A percentile compares a stretch with the other conserved stretches of the same genome.
Conservation (phyloP, 2,329 filamentous ascomycete species). For the Scopulariopsis brevicaulis region DNA sequence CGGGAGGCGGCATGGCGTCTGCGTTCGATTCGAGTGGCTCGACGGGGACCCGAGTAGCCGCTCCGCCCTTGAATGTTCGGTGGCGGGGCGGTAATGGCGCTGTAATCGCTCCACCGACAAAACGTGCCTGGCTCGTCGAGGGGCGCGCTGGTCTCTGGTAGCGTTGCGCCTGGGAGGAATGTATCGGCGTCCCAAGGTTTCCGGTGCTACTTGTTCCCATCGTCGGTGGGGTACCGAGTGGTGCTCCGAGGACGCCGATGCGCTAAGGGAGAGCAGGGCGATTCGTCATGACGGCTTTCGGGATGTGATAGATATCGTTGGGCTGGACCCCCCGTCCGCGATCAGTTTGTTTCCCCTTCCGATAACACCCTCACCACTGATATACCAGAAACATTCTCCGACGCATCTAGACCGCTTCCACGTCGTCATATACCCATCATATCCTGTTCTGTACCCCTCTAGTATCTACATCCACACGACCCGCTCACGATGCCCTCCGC, state of each 20-base stretch:
- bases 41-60: too few relatives aligned
- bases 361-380: background rate
- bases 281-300: background rate
- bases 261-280: background rate
- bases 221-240: background rate
- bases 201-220: background rate
- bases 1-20: background rate
- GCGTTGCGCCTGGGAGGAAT: background rate
- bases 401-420: too few relatives aligned
- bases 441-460: background rate
- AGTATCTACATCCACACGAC: background rate
- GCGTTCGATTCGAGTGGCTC: background rate
- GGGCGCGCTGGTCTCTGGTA: background rate
- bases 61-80: too few relatives aligned
- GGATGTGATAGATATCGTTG: background rate
- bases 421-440: background rate
- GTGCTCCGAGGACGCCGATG: background rate
- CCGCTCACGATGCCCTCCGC: conserved; percentile 33
- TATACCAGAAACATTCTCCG: background rate
- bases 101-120: background rate
- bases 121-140: background rate
- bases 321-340: background rate
- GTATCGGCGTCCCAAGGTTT: background rate
- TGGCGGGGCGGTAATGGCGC: background rate
- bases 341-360: background rate